phyloP scores from a whole-genome alignment of 306 rosid species.

The peach (Prunus persica) region DNA sequence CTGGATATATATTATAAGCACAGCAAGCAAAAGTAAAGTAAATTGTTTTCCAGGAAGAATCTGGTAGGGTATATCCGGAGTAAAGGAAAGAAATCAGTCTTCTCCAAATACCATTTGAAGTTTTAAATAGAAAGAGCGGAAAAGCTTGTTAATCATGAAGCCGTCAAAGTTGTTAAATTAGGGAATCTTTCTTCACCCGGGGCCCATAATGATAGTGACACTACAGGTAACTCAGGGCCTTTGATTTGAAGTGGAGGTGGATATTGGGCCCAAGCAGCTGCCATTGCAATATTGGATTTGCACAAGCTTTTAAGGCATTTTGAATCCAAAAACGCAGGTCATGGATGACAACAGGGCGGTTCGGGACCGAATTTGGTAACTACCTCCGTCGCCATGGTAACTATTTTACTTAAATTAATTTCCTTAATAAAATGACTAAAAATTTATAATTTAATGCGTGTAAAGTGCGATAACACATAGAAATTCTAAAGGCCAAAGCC shows the following conservation, averaged over 20 bases:
- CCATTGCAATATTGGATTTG: not conserved
- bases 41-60: not conserved
- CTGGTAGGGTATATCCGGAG: not conserved
- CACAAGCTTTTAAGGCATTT: no score
- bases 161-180: not conserved
- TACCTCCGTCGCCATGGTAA: no score
- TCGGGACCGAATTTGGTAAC: no score
- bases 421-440: no score
- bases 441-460: no score
- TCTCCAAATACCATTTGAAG: not conserved
- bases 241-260: not conserved
- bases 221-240: not conserved
- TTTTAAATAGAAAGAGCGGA: not conserved
- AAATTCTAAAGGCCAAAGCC: no score
- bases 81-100: not conserved
- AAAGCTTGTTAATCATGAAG: not conserved
- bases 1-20: not conserved
- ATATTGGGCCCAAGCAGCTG: not conserved
- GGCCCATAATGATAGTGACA: not conserved
- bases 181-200: not conserved
- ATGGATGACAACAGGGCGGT: no score
- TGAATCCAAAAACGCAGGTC: no score
- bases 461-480: no score
- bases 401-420: no score
- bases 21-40: no score